These are phyloP conservation scores for Aspergillus eucalypticola DNA, from an alignment of 2,329 filamentous ascomycete species.

Conservation along the genomic window DNA sequence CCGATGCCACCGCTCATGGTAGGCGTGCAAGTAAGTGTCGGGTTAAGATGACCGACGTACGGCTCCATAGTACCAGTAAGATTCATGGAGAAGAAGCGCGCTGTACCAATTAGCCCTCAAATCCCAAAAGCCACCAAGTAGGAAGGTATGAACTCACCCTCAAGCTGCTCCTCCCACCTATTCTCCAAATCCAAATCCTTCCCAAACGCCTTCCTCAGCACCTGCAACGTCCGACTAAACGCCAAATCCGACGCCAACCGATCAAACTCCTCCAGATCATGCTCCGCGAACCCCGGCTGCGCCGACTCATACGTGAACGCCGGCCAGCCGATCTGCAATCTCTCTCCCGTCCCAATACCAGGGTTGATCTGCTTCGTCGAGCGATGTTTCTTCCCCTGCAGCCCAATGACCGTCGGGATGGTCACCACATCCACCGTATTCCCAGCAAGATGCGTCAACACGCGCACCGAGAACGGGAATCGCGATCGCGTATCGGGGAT, in stretches of 20 bases:
- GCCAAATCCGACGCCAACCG: slow-evolving; percentile 64
- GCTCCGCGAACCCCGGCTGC: slow-evolving; percentile 69
- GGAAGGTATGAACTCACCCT: slow-evolving; percentile 25
- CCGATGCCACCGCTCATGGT: slow-evolving; percentile 47
- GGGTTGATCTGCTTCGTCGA: slow-evolving; percentile 52
- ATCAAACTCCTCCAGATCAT: slow-evolving; percentile 68
- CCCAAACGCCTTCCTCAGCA: slow-evolving; percentile 62
- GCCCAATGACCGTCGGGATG: slow-evolving; percentile 53
- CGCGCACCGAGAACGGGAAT: slow-evolving; percentile 42
- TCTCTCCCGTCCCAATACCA: slow-evolving; percentile 54
- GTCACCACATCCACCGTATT: slow-evolving; percentile 51
- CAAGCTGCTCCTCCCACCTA: slow-evolving; percentile 38
- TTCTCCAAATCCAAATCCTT: slow-evolving; percentile 40
- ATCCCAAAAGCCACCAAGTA: no score
- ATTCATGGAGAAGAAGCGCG: slow-evolving; percentile 33
- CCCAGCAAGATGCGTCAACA: slow-evolving; percentile 61
- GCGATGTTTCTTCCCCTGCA: slow-evolving; percentile 54
- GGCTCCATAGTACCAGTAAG: slow-evolving; percentile 32
- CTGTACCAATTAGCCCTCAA: neutral
- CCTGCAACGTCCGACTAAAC: slow-evolving; percentile 65
- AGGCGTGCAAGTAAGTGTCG: slow-evolving; percentile 32
- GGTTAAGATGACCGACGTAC: slow-evolving; percentile 32
- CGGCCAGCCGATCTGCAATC: slow-evolving; percentile 34
- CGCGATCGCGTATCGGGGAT: slow-evolving; percentile 53
- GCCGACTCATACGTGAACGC: slow-evolving; percentile 57